Conservation (phyloP, 495 filamentous ascomycete genomes). For the Endocarpon pusillum region DNA sequence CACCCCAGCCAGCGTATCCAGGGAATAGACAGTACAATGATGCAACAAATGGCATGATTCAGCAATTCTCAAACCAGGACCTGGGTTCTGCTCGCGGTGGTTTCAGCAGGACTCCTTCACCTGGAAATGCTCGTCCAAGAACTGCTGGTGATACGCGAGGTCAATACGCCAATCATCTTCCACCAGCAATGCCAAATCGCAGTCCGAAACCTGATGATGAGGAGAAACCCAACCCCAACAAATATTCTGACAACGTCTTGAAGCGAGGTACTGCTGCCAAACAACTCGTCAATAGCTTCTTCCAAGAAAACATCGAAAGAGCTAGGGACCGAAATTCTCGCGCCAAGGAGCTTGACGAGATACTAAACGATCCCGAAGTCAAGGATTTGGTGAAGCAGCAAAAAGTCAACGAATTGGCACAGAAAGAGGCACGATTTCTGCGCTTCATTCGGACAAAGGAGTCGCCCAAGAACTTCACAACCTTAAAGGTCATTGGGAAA, state of each 20-base stretch:
- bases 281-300: slow-evolving; percentile 66
- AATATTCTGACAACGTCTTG: slow-evolving; percentile 63
- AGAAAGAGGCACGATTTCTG: slow-evolving; percentile 77
- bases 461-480: slow-evolving; percentile 79
- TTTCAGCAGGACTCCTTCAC: slow-evolving; percentile 53
- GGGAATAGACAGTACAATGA: slow-evolving; percentile 37
- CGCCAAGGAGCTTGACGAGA: slow-evolving; percentile 77
- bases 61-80: slow-evolving; percentile 96
- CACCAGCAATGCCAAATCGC: slow-evolving; percentile 39
- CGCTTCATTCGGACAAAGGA: slow-evolving; percentile 90
- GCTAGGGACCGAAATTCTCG: slow-evolving; percentile 77
- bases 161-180: slow-evolving; percentile 44
- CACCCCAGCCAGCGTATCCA: slow-evolving; percentile 29
- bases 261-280: slow-evolving; percentile 49
- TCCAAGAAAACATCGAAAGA: slow-evolving; percentile 87
- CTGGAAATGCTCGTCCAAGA: slow-evolving; percentile 49
- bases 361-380: slow-evolving; percentile 53
- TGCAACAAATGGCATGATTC: slow-evolving; percentile 64
- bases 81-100: slow-evolving; percentile 52
- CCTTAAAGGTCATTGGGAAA: slow-evolving; percentile 95
- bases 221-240: slow-evolving; percentile 55
- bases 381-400: slow-evolving; percentile 59
- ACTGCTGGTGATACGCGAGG: slow-evolving; percentile 50
- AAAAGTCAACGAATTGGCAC: slow-evolving; percentile 58
- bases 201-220: slow-evolving; percentile 30